Evolutionary conservation across 1,139 yeast species (phyloP).

Genomic region (Oligophagozyma castellii): DNA sequence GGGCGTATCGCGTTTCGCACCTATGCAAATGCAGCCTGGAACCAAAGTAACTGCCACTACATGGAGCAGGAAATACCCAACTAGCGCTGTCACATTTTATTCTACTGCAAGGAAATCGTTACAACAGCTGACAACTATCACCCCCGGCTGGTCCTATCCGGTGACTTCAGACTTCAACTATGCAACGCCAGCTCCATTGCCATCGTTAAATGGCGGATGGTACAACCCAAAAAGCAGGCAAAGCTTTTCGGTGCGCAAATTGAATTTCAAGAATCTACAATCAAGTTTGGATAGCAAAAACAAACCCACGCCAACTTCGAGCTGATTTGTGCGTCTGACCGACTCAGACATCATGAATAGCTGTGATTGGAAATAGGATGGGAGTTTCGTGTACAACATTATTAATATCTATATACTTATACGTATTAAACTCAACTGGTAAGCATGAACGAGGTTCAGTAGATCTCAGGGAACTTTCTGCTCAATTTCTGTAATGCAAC

Average conservation of each 20-base stretch:
- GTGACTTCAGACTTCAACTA: slow-evolving; percentile 48
- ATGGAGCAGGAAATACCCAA: slow-evolving; percentile 49
- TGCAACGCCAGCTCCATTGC: slow-evolving; percentile 57
- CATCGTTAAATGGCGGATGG: slow-evolving; percentile 42
- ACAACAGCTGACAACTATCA: slow-evolving; percentile 43
- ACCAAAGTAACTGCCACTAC: slow-evolving; percentile 49
- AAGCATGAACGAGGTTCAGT: slow-evolving; percentile 4
- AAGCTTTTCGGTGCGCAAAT: slow-evolving; percentile 26
- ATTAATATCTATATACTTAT: no score
- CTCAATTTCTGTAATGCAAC: slow-evolving; percentile 21
- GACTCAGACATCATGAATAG: no score
- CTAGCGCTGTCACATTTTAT: slow-evolving; percentile 52
- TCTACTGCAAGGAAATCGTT: slow-evolving; percentile 32
- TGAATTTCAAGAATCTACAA: slow-evolving; percentile 7
- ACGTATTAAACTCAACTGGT: no score
- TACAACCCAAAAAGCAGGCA: slow-evolving; percentile 27
- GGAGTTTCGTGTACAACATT: no score
- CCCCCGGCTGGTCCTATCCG: slow-evolving; percentile 76
- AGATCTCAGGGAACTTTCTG: slow-evolving; percentile 21
- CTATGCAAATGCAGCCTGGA: slow-evolving; percentile 84
- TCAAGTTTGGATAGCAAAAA: no score
- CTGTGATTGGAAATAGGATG: no score
- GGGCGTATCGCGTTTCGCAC: slow-evolving; percentile 64
- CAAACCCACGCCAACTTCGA: no score
- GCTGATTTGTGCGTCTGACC: no score